Percentiles rank a stretch among this genome's conserved stretches.
Conservation (phyloP, 768 basidiomycete species). For the Russula brevipes region DNA sequence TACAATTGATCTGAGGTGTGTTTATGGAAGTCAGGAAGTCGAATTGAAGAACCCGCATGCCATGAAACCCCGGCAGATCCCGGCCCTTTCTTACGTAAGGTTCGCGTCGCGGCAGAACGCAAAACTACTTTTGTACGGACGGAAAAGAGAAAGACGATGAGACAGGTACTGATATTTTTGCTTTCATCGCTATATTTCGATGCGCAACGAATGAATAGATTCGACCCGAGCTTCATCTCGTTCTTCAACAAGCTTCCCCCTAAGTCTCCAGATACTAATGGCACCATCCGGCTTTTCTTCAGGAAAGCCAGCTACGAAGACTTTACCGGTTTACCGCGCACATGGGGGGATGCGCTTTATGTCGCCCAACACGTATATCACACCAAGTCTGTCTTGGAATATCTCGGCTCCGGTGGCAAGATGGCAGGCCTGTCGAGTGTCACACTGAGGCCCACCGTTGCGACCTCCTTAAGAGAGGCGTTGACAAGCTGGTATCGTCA, state of each 20-base stretch:
- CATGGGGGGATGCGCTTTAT: conserved; percentile 83
- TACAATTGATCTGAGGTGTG: too few relatives aligned
- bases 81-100: conserved; percentile 4
- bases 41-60: too few relatives aligned
- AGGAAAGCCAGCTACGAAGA: conserved; percentile 49
- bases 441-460: conserved; percentile 66
- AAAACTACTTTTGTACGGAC: conserved; percentile 41
- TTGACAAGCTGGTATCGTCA: conserved; percentile 77
- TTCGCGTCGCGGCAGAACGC: conserved; percentile 5
- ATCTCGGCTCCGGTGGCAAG: conserved; percentile 65
- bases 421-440: conserved; percentile 68
- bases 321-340: conserved; percentile 77
- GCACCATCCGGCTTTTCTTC: conserved; percentile 84
- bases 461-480: conserved; percentile 79
- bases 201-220: neutral
- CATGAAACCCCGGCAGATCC: neutral
- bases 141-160: conserved; percentile 55
- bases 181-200: neutral
- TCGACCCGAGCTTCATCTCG: conserved; percentile 55
- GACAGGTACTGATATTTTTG: conserved; percentile 14
- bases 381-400: conserved; percentile 90
- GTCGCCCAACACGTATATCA: conserved; percentile 78
- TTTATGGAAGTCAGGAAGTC: too few relatives aligned
- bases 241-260: conserved; percentile 59
- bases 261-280: conserved; percentile 63